Conservation (phyloP, 805 yeast species). For the Wickerhamiella kazuoi region DNA sequence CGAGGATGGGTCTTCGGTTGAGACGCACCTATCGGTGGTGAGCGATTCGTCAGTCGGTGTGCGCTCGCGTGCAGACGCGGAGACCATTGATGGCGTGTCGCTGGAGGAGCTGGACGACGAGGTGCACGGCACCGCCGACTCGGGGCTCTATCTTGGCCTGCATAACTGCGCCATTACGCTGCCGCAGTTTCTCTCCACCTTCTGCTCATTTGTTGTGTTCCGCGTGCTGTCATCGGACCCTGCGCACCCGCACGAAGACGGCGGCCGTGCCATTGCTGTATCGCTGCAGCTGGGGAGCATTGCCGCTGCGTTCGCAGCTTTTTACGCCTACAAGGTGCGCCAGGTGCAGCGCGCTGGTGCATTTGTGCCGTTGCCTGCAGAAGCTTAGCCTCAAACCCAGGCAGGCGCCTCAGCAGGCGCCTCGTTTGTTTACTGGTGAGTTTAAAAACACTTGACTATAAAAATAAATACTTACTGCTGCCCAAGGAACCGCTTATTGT, state of each 20-base stretch:
- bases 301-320: constrained; percentile 21
- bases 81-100: not conserved
- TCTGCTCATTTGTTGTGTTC: constrained; percentile 23
- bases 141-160: constrained; percentile 24
- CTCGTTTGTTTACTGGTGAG: too few relatives aligned
- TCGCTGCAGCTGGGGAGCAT: constrained; percentile 24
- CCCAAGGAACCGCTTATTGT: constrained; percentile 18
- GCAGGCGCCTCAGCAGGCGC: too few relatives aligned
- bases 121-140: constrained; percentile 11
- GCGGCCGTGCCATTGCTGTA: constrained; percentile 22
- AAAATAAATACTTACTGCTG: too few relatives aligned
- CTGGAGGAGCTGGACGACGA: constrained; percentile 2
- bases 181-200: constrained; percentile 25
- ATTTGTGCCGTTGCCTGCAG: too few relatives aligned
- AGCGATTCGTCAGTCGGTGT: not conserved
- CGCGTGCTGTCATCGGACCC: constrained; percentile 14
- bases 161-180: constrained; percentile 25
- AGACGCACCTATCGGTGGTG: not conserved
- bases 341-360: too few relatives aligned
- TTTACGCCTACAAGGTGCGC: constrained; percentile 10
- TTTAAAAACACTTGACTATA: too few relatives aligned
- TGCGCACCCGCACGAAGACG: constrained; percentile 15
- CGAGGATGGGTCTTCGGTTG: not conserved
- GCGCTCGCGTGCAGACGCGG: not conserved
- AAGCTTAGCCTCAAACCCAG: too few relatives aligned